A percentile compares a stretch with the other conserved stretches of the same genome.
Conservation (phyloP, 2,329 filamentous ascomycete genomes). For the Lasiodiplodia hormozganensis region DNA sequence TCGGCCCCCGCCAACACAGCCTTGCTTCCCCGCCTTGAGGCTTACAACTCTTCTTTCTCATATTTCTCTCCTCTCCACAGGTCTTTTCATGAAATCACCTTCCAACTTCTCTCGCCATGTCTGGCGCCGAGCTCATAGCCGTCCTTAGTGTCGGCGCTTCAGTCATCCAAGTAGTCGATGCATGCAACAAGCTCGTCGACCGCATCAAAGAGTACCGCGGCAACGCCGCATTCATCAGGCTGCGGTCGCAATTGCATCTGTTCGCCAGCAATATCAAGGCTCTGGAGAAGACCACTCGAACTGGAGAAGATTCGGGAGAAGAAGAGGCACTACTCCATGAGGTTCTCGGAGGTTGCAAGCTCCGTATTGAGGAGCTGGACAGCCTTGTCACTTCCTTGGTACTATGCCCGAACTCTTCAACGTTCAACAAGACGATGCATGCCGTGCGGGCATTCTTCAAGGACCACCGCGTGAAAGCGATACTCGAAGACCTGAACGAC, state of each 20-base stretch:
- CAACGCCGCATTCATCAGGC: neutral
- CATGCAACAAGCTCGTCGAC: neutral
- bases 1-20: neutral
- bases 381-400: neutral
- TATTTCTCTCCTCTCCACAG: neutral
- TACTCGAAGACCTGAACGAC: neutral
- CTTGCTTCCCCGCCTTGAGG: neutral
- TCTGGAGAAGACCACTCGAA: neutral
- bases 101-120: neutral
- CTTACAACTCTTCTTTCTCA: neutral
- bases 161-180: neutral
- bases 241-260: neutral
- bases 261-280: neutral
- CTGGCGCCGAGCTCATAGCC: neutral
- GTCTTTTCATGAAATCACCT: neutral
- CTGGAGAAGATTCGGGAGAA: neutral
- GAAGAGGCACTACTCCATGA: neutral
- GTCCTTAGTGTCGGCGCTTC: neutral
- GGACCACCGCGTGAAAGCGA: neutral
- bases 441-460: neutral
- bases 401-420: neutral
- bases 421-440: neutral
- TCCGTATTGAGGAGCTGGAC: neutral
- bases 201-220: neutral
- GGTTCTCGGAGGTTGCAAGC: neutral